A percentile compares a stretch with the other conserved stretches of the same genome.
phyloP scores from a whole-genome alignment of 1,284 basidiomycete genomes.

The Omphalotus olearius region DNA sequence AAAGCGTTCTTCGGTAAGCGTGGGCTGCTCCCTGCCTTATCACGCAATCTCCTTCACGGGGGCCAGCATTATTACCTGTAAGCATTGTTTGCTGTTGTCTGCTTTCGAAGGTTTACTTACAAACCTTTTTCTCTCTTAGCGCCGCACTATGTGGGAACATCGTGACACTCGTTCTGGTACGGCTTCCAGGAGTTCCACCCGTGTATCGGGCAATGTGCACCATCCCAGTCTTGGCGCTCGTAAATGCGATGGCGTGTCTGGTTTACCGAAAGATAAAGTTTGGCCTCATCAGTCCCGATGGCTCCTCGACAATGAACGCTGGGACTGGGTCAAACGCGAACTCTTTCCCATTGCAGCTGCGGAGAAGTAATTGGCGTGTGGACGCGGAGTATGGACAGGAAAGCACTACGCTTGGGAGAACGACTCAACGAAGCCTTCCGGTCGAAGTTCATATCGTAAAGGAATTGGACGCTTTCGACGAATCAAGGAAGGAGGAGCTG shows the following conservation, averaged over 20 bases:
- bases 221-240: background rate
- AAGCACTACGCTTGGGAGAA: too few species aligned
- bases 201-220: background rate
- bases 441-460: too few species aligned
- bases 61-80: slow-evolving; percentile 6
- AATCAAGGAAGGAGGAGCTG: too few species aligned
- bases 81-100: background rate
- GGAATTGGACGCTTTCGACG: too few species aligned
- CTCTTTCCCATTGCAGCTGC: too few species aligned
- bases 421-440: too few species aligned
- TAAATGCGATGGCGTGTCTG: slow-evolving; percentile 1
- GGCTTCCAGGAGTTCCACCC: background rate
- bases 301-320: background rate
- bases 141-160: background rate
- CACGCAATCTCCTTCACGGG: background rate
- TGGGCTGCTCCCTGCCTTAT: background rate
- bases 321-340: too few species aligned
- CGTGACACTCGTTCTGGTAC: background rate
- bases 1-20: background rate
- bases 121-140: background rate
- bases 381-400: too few species aligned
- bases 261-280: slow-evolving; percentile 2
- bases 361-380: too few species aligned
- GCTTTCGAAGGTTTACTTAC: too few species aligned
- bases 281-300: background rate